Percentiles rank a stretch among this genome's conserved stretches.
These are phyloP conservation scores for Coemansia furcata DNA, from an alignment of 192 early-diverging fungal genomes.

Conservation along the genomic window DNA sequence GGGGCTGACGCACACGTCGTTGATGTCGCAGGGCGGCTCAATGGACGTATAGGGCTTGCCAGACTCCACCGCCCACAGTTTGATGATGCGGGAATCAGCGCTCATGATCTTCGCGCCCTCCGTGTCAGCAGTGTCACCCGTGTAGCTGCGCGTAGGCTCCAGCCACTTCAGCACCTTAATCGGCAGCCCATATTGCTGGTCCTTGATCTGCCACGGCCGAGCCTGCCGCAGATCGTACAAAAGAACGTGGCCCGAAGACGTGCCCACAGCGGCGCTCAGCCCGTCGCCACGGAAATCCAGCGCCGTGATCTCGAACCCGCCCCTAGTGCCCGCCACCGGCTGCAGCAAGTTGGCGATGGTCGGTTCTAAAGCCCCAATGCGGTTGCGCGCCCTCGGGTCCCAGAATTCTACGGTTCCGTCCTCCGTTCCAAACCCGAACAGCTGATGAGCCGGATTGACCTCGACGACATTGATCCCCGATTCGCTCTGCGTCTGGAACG, in stretches of 20 bases:
- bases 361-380: slow-evolving; percentile 70
- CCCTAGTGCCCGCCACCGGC: slow-evolving; percentile 17
- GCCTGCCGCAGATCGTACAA: slow-evolving; percentile 90
- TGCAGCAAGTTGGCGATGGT: slow-evolving; percentile 39
- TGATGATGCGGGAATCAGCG: slow-evolving; percentile 87
- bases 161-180: slow-evolving; percentile 86
- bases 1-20: slow-evolving; percentile 83
- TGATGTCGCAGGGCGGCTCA: slow-evolving; percentile 89
- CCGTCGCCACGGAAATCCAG: slow-evolving; percentile 85
- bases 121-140: slow-evolving; percentile 29
- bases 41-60: slow-evolving; percentile 89
- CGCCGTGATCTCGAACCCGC: slow-evolving; percentile 63
- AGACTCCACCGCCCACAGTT: slow-evolving; percentile 86
- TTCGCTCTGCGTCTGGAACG: slow-evolving; percentile 70
- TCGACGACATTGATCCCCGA: slow-evolving; percentile 66
- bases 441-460: slow-evolving; percentile 90
- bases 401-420: slow-evolving; percentile 92
- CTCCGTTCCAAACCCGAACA: slow-evolving; percentile 87
- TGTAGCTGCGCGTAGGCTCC: slow-evolving; percentile 35
- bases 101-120: slow-evolving; percentile 75
- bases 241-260: slow-evolving; percentile 85
- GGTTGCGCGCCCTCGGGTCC: slow-evolving; percentile 79
- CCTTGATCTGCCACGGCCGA: slow-evolving; percentile 84
- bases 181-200: slow-evolving; percentile 96
- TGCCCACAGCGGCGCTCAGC: slow-evolving; percentile 81